Percentiles rank a stretch among this genome's conserved stretches.
phyloP scores from a whole-genome alignment of 106 monocot genomes.

The Dendrobium catenatum region DNA sequence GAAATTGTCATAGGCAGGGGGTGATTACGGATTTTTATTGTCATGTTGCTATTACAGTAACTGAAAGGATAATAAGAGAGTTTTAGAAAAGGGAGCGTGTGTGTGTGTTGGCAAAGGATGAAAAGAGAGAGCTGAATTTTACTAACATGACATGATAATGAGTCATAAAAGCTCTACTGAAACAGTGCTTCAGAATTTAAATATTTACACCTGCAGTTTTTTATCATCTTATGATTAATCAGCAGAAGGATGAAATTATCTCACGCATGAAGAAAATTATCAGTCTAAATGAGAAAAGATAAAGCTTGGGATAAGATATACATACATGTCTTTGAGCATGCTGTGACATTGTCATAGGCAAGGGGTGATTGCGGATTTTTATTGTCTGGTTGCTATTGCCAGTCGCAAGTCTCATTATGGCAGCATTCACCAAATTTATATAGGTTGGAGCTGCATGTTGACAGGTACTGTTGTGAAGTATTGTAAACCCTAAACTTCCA shows the following conservation, averaged over 20 bases:
- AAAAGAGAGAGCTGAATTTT: not conserved
- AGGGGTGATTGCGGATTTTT: constrained; percentile 78
- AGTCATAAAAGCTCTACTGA: not conserved
- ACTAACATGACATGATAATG: not conserved
- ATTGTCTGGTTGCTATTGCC: constrained; percentile 66
- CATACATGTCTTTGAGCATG: constrained; percentile 71
- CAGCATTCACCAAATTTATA: constrained; percentile 87
- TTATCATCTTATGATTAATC: not conserved
- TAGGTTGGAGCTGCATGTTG: constrained; percentile 88
- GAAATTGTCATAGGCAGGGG: constrained; percentile 79
- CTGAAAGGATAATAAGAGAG: too few species aligned
- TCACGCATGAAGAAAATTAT: not conserved
- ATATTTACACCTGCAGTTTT: not conserved
- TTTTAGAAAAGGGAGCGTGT: too few species aligned
- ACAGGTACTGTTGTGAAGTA: constrained; percentile 85
- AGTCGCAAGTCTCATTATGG: constrained; percentile 63
- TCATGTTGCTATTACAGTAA: constrained; percentile 43
- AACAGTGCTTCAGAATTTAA: not conserved
- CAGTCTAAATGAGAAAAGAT: not conserved
- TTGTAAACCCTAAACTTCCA: constrained; percentile 75
- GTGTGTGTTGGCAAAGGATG: too few species aligned
- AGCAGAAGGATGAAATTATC: not conserved
- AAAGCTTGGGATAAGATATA: constrained; percentile 4
- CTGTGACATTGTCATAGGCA: constrained; percentile 79
- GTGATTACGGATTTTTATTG: constrained; percentile 78